phyloP scores from a whole-genome alignment of 805 yeast genomes.

The Isabelozyma rhagii region DNA sequence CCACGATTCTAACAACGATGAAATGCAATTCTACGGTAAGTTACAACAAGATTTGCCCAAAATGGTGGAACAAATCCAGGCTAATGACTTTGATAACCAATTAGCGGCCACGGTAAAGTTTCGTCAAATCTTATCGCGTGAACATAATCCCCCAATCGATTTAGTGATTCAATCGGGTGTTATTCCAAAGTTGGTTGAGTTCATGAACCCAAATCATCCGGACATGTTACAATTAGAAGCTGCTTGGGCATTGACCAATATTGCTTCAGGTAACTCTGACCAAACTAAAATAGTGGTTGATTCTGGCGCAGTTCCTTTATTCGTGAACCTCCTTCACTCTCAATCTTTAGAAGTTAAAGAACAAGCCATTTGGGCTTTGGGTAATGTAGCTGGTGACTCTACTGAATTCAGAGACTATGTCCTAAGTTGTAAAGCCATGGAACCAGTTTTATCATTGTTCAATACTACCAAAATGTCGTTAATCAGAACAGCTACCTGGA shows the following conservation, averaged over 20 bases:
- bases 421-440: slow-evolving; percentile 80
- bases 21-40: slow-evolving; percentile 36
- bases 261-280: slow-evolving; percentile 88
- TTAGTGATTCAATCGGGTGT: slow-evolving; percentile 91
- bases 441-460: slow-evolving; percentile 77
- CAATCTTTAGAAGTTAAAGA: slow-evolving; percentile 89
- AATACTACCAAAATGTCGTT: slow-evolving; percentile 81
- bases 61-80: slow-evolving; percentile 77
- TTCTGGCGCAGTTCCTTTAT: slow-evolving; percentile 89
- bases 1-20: slow-evolving; percentile 49
- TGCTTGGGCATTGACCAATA: slow-evolving; percentile 99
- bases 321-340: slow-evolving; percentile 78
- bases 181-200: slow-evolving; percentile 84
- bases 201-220: slow-evolving; percentile 70
- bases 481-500: slow-evolving; percentile 97
- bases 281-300: slow-evolving; percentile 91
- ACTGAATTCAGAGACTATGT: slow-evolving; percentile 88
- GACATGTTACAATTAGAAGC: slow-evolving; percentile 94
- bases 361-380: slow-evolving; percentile 99
- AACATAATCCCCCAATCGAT: slow-evolving; percentile 94
- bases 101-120: slow-evolving; percentile 87
- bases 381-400: slow-evolving; percentile 98
- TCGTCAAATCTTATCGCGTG: slow-evolving; percentile 90
- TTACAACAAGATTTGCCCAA: slow-evolving; percentile 68
- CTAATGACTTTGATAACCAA: slow-evolving; percentile 74